Evolutionary conservation across 2,329 filamentous ascomycete genomes (phyloP), one percentile per base, ranked within the genome.

Genomic region (Monosporascus sp.): DNA sequence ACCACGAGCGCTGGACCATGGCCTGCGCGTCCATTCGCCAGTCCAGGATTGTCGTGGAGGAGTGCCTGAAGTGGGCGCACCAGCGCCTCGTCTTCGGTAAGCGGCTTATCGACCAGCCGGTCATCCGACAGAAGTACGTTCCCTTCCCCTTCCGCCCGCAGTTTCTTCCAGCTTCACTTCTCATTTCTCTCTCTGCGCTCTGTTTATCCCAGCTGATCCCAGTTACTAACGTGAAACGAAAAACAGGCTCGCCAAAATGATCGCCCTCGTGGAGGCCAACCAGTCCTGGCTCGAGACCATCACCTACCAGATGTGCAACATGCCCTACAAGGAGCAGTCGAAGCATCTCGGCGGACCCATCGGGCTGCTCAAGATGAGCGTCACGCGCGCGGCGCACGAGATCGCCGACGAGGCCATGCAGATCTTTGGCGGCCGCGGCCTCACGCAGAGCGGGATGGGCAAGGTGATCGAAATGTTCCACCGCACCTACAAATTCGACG

Each of bases 51-150:
- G 81, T 93, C 15, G 84, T 90, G 14, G 89, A 95, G 69, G 90
- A 95, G 67, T 93, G 85, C 63, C 74, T 95, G 58, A 94, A 94
- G 69, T 96, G 91, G 90, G 79, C 85, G 35, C 90, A 94, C 74
- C 91, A 96, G 72, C 85, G 90, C 48, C 77, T 91, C 25, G 89
- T 95, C 59, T 94, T 94, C 67, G 83, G 83, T 66, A 93, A 93
- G 76, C 85, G 85, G 27, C 78, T 95, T 41, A 87, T 93, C 59
- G 85, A 90, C 64, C 89, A 95, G 65, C 88, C 90, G 24, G 88
- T 90, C 45, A 92, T 95, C 63, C 81, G 86, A 20, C 85, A 89
- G 65, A 95, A 95, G 84, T 86, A 67, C 65, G 75, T 68, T 24
- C 39, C 17, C 7, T 8, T 15, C 17, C n/a, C 38, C 11, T 46